These are phyloP conservation scores for Glycine soja DNA, from an alignment of 306 rosid species.

Conservation along the genomic window DNA sequence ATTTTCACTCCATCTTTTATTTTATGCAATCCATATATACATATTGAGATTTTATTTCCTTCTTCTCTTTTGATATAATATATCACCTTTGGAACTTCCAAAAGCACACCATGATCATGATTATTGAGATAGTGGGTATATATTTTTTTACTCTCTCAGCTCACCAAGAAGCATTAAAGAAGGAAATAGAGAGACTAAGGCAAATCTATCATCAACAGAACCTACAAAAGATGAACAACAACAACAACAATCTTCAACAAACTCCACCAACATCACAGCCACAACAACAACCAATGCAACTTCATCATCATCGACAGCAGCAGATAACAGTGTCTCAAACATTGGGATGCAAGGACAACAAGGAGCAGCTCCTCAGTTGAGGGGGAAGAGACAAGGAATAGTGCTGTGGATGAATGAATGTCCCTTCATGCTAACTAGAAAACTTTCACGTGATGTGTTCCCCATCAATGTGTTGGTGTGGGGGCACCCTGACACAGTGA, in stretches of 20 bases:
- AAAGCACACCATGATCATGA: not conserved
- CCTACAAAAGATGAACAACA: constrained; percentile 58
- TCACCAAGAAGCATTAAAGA: constrained; percentile 93
- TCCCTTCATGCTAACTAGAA: constrained; percentile 47
- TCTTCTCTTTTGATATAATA: not conserved
- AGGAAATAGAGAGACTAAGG: constrained; percentile 90
- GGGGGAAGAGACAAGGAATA: constrained; percentile 27
- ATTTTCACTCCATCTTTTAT: constrained; percentile 9
- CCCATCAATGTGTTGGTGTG: constrained; percentile 56
- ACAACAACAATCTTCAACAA: constrained; percentile 43
- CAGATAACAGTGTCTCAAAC: constrained; percentile 29
- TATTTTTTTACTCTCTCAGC: constrained; percentile 52
- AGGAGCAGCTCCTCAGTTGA: constrained; percentile 58
- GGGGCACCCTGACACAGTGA: constrained; percentile 46
- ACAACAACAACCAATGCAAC: constrained; percentile 27
- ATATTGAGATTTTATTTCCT: not conserved
- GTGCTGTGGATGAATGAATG: constrained; percentile 18
- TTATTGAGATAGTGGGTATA: constrained; percentile 26
- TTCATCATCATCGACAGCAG: constrained; percentile 14
- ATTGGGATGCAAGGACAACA: constrained; percentile 43
- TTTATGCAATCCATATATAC: not conserved
- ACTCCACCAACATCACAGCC: constrained; percentile 42
- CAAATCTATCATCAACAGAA: constrained; percentile 86
- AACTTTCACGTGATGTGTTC: constrained; percentile 71
- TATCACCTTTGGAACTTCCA: constrained; percentile 5